Conservation (phyloP, 805 yeast genomes). For the Zygosaccharomyces rouxii region DNA sequence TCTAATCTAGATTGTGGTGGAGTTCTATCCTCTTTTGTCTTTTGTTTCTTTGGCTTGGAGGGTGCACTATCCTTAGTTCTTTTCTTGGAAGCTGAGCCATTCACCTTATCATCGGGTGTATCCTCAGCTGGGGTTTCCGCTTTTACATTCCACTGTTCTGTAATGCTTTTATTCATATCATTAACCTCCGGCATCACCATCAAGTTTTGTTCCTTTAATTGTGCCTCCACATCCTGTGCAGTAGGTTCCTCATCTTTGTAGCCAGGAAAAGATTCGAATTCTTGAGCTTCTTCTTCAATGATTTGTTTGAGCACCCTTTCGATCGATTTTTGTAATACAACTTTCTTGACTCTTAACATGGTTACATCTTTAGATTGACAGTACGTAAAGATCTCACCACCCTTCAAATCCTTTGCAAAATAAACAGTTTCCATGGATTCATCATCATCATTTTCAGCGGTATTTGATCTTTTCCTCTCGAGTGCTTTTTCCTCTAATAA, state of each 20-base stretch:
- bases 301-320: constrained; percentile 54
- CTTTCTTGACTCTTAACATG: constrained; percentile 64
- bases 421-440: constrained; percentile 41
- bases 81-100: constrained; percentile 40
- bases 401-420: constrained; percentile 55
- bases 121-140: constrained; percentile 18
- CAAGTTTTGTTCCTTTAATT: constrained; percentile 40
- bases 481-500: constrained; percentile 58
- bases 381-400: constrained; percentile 49
- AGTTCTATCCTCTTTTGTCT: constrained; percentile 50
- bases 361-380: constrained; percentile 64
- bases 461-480: constrained; percentile 30
- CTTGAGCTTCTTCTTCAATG: constrained; percentile 57
- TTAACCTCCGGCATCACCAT: constrained; percentile 67
- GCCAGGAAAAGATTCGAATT: constrained; percentile 36
- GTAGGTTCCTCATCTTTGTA: constrained; percentile 26
- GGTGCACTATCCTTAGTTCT: constrained; percentile 43
- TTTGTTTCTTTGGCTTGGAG: constrained; percentile 39
- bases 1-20: constrained; percentile 67
- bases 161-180: constrained; percentile 70
- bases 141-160: constrained; percentile 58
- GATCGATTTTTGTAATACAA: constrained; percentile 56
- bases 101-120: constrained; percentile 9
- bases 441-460: constrained; percentile 22
- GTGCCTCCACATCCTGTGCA: constrained; percentile 25